These are phyloP conservation scores for Hanseniaspora guilliermondii DNA, from an alignment of 805 yeast genomes.

Conservation along the genomic window DNA sequence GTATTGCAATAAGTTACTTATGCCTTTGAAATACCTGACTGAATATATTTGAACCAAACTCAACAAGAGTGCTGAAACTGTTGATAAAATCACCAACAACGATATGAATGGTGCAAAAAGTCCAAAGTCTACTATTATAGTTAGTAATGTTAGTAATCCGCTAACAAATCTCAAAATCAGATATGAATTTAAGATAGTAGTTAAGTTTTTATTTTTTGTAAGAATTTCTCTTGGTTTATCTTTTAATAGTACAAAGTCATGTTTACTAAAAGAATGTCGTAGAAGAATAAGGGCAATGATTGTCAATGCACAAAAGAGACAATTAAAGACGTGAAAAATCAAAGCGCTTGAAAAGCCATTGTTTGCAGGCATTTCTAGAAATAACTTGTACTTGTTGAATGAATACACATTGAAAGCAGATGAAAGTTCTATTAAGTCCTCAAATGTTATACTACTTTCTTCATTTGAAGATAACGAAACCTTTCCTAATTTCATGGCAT, in stretches of 20 bases:
- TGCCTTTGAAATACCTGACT: neutral
- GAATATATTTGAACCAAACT: neutral
- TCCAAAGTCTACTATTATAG: constrained; percentile 70
- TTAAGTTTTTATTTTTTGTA: neutral
- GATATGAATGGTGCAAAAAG: constrained; percentile 62
- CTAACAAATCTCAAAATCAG: neutral
- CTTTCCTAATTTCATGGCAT: neutral
- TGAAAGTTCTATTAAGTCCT: neutral
- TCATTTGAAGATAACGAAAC: neutral
- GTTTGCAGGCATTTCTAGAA: constrained; percentile 49
- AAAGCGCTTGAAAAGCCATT: constrained; percentile 46
- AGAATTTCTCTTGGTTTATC: neutral
- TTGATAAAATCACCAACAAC: constrained; percentile 45
- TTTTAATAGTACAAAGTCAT: neutral
- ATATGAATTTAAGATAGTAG: neutral
- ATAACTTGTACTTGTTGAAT: constrained; percentile 29
- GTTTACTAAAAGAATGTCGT: neutral
- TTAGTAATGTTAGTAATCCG: constrained; percentile 46
- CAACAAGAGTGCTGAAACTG: neutral
- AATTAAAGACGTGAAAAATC: constrained; percentile 55
- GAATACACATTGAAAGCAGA: neutral
- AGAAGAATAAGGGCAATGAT: neutral
- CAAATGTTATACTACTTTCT: neutral
- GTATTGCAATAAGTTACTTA: neutral
- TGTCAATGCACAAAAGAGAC: constrained; percentile 40